Percentiles rank a stretch among this genome's conserved stretches.
Conservation (phyloP, 352 stramenopile species). For the Thraustochytrium striatum region DNA sequence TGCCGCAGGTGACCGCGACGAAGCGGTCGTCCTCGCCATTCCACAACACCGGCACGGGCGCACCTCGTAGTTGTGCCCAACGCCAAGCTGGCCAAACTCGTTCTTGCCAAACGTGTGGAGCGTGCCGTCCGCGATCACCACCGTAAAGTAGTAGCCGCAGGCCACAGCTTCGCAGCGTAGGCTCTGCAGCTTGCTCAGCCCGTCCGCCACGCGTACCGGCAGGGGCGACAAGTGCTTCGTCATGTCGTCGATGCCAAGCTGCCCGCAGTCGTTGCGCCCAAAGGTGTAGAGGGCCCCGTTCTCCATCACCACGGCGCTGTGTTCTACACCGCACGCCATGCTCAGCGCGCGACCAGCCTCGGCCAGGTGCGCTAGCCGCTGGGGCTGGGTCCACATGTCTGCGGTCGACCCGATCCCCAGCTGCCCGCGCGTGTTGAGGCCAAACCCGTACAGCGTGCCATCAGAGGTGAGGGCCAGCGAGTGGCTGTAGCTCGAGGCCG, state of each 20-base stretch:
- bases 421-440: slow-evolving; percentile 33
- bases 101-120: slow-evolving; percentile 37
- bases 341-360: slow-evolving; percentile 16
- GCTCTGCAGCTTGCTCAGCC: slow-evolving; percentile 39
- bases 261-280: slow-evolving; percentile 6
- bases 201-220: slow-evolving; percentile 12
- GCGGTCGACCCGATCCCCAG: slow-evolving; percentile 33
- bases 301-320: slow-evolving; percentile 41
- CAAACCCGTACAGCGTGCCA: slow-evolving; percentile 34
- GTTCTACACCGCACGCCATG: slow-evolving; percentile 33
- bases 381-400: slow-evolving; percentile 27
- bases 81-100: slow-evolving; percentile 30
- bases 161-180: slow-evolving; percentile 34
- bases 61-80: slow-evolving; percentile 38
- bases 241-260: slow-evolving; percentile 39
- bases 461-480: slow-evolving; percentile 24
- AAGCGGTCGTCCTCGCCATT: slow-evolving; percentile 38
- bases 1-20: slow-evolving; percentile 38
- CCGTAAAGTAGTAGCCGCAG: slow-evolving; percentile 42
- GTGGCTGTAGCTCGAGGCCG: slow-evolving; percentile 41
- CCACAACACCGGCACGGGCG: slow-evolving; percentile 22
- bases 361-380: slow-evolving; percentile 8
- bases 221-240: slow-evolving; percentile 1
- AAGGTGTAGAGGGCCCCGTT: slow-evolving; percentile 37
- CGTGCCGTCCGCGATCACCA: slow-evolving; percentile 26